Percentiles rank a stretch among this genome's conserved stretches.
Conservation (phyloP, 441 rosid species). For the Cnidoscolus chayamansa region DNA sequence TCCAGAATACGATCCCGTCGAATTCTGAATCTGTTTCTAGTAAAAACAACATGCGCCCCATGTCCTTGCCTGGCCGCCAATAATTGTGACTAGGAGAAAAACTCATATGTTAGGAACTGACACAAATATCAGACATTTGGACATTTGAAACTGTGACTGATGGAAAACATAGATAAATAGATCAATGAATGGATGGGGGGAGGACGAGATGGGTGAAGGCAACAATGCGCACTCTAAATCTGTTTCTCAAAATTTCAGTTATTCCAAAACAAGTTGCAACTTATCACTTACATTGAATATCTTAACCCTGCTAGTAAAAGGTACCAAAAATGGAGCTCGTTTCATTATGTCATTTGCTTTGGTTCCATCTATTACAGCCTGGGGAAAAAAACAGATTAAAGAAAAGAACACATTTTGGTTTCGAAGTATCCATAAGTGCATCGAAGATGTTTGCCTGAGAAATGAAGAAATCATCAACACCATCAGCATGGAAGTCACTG, state of each 20-base stretch:
- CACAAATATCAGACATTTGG: not conserved
- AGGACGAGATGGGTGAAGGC: not conserved
- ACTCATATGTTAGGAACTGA: constrained; percentile 19
- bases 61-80: constrained; percentile 64
- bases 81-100: constrained; percentile 66
- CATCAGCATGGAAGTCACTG: constrained; percentile 89
- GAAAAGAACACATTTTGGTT: constrained; percentile 19
- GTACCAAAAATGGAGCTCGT: constrained; percentile 96
- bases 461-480: constrained; percentile 81
- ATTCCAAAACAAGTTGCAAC: constrained; percentile 10
- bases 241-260: not conserved
- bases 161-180: not conserved
- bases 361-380: constrained; percentile 87
- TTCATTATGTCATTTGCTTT: constrained; percentile 89
- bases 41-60: constrained; percentile 69
- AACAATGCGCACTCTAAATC: not conserved
- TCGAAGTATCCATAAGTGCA: constrained; percentile 17
- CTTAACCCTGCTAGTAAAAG: constrained; percentile 95
- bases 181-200: not conserved
- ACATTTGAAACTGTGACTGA: not conserved
- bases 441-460: constrained; percentile 65
- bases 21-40: constrained; percentile 86
- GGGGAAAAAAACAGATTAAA: constrained; percentile 31
- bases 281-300: constrained; percentile 76
- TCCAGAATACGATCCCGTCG: constrained; percentile 92